These are phyloP conservation scores for Fusarium algeriense DNA, from an alignment of 2,329 filamentous ascomycete species.

Conservation along the genomic window DNA sequence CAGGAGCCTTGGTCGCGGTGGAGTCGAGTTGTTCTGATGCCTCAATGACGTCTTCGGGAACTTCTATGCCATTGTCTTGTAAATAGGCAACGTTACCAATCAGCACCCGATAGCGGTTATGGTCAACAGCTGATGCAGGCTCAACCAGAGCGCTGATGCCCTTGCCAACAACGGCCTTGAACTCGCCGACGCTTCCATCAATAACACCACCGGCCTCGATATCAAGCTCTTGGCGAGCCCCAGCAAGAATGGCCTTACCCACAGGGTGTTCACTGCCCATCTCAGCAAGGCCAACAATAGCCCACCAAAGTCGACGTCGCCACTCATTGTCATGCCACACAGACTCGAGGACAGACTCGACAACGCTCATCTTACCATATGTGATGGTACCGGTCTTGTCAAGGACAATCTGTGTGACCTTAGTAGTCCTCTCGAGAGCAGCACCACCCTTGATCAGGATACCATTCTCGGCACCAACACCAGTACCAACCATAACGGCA, in stretches of 20 bases:
- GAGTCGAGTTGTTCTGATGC: slow-evolving; percentile 71
- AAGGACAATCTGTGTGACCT: slow-evolving; percentile 88
- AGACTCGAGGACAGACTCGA: slow-evolving; percentile 73
- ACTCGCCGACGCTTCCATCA: slow-evolving; percentile 87
- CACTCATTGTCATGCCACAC: slow-evolving; percentile 77
- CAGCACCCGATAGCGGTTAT: slow-evolving; percentile 80
- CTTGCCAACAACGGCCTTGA: slow-evolving; percentile 84
- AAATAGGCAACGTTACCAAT: slow-evolving; percentile 87
- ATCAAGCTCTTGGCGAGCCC: slow-evolving; percentile 81
- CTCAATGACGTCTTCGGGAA: slow-evolving; percentile 73
- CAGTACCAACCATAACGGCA: slow-evolving; percentile 99
- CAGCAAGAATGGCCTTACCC: slow-evolving; percentile 84
- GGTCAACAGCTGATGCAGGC: slow-evolving; percentile 75
- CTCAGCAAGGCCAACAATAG: slow-evolving; percentile 93
- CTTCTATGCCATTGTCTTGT: slow-evolving; percentile 73
- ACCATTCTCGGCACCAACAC: slow-evolving; percentile 92
- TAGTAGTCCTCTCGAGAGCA: slow-evolving; percentile 89
- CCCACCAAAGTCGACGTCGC: slow-evolving; percentile 88
- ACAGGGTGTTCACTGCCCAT: slow-evolving; percentile 97
- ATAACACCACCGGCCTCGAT: slow-evolving; percentile 78
- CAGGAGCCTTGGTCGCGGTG: slow-evolving; percentile 53
- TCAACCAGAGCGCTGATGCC: slow-evolving; percentile 87
- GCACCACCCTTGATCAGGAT: slow-evolving; percentile 98
- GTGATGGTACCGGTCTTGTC: slow-evolving; percentile 98
- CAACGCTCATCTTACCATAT: slow-evolving; percentile 94